These are phyloP conservation scores for Podospora sp. DNA, from an alignment of 495 filamentous ascomycete species.

Conservation along the genomic window DNA sequence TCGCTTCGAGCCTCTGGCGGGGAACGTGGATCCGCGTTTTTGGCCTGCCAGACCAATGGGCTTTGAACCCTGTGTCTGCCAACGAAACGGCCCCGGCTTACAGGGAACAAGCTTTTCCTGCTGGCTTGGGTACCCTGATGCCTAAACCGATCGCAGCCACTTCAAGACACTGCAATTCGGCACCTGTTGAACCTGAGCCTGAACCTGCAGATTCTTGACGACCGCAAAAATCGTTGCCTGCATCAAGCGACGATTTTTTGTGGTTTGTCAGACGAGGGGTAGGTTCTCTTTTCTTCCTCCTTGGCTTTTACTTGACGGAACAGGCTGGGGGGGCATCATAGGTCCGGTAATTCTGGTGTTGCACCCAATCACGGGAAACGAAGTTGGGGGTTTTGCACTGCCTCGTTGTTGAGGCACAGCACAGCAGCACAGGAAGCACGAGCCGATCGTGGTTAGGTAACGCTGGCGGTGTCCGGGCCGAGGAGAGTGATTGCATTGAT, in stretches of 20 bases:
- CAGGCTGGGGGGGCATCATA: neutral
- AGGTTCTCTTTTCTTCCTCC: too few species aligned
- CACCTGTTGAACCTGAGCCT: too few species aligned
- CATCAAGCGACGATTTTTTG: neutral
- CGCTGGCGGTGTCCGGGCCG: neutral
- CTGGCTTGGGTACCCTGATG: neutral
- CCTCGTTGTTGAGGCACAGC: neutral
- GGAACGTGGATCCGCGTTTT: neutral
- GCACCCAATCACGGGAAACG: neutral
- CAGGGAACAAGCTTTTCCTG: neutral
- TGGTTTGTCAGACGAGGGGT: neutral
- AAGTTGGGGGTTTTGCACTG: neutral
- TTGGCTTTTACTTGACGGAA: neutral
- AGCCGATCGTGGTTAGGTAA: neutral
- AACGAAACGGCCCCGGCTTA: neutral
- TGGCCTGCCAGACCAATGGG: neutral
- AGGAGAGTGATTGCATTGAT: neutral
- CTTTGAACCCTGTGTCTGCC: neutral
- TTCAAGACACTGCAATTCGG: too few species aligned
- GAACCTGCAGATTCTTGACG: neutral
- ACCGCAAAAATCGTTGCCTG: neutral
- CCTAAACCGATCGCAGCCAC: neutral
- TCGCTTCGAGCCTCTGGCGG: neutral
- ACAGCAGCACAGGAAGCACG: neutral
- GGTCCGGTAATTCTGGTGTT: neutral